Base-by-base conservation (phyloP, 352 stramenopile species). In the Globisporangium apiculatum region DNA sequence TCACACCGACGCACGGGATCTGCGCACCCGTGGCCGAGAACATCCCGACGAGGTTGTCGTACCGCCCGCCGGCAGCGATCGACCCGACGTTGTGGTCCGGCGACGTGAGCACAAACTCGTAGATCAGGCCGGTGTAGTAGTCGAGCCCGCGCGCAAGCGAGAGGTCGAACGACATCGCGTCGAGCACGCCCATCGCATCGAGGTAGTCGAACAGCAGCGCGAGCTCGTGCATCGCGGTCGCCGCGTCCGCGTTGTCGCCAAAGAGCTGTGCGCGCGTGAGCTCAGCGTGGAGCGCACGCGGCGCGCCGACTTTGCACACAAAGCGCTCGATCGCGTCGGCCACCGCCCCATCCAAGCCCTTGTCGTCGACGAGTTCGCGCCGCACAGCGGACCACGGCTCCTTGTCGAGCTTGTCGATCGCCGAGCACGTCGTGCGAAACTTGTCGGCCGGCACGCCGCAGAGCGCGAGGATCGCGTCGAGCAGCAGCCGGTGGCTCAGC, bases 101-200 rank as follows among this genome's bases (percentile, higher is more conserved):
- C 35, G 72, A 88, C 60, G 85, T 94, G 35, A 98, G 87, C 37
- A 99, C 94, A 54, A 97, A 98, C 77, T 99, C 97, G 74, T 99
- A 99, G 69, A 99, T 99, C 48, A 99, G 78, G 14, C 97, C 97
- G 14, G 97, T 99, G 79, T 99, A 99, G 87, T 99, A 99, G 75
- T 99, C 97, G 11, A 99, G 79, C 31, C 97, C 97, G 36, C 97
- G 89, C 14, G 97, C 97, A 48, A 99, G 81, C 67, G 86, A 98
- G 43, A 99, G 72, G 62, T 99, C 97, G 64, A 99, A 99, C 36
- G 89, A 97, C 55, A 98, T 87, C 62, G 70, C 88, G 56, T 97
- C 70, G 17, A 99, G 79, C 51, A 96, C 94, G 51, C 89, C 95
- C 93, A 99, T 99, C 36, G 94, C 93, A 47, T 99, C 96, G 11